Conservation (phyloP, 805 yeast species). For the Yamadazyma sp. region DNA sequence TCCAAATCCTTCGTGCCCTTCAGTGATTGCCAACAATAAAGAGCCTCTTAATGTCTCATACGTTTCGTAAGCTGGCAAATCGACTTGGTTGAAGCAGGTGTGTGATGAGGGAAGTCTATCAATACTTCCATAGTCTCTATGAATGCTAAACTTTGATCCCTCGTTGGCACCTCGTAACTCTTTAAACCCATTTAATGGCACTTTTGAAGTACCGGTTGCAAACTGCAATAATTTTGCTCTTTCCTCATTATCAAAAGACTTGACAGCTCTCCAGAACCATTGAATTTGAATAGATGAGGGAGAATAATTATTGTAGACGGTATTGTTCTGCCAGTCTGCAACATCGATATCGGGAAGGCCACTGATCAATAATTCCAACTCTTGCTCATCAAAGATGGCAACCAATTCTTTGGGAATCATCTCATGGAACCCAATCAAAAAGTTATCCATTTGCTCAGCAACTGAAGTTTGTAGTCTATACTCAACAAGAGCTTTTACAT, state of each 20-base stretch:
- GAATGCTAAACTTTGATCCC: slow-evolving; percentile 80
- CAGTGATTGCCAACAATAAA: slow-evolving; percentile 80
- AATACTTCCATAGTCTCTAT: slow-evolving; percentile 80
- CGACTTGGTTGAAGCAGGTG: slow-evolving; percentile 90
- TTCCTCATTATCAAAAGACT: slow-evolving; percentile 91
- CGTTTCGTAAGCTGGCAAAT: slow-evolving; percentile 87
- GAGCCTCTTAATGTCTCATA: slow-evolving; percentile 85
- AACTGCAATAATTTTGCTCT: slow-evolving; percentile 91
- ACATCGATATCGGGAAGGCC: slow-evolving; percentile 97
- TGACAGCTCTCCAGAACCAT: slow-evolving; percentile 98
- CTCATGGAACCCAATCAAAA: slow-evolving; percentile 85
- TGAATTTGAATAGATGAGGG: slow-evolving; percentile 82
- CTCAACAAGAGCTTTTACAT: slow-evolving; percentile 82
- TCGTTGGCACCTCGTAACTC: slow-evolving; percentile 88
- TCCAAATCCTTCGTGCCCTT: slow-evolving; percentile 96
- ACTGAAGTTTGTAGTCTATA: slow-evolving; percentile 82
- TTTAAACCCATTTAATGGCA: slow-evolving; percentile 91
- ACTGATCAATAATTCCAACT: slow-evolving; percentile 84
- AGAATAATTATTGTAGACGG: slow-evolving; percentile 77
- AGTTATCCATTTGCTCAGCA: slow-evolving; percentile 81
- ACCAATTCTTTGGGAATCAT: slow-evolving; percentile 82
- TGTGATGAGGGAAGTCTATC: slow-evolving; percentile 94
- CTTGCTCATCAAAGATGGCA: slow-evolving; percentile 91
- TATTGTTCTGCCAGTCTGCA: slow-evolving; percentile 90
- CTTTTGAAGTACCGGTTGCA: slow-evolving; percentile 96